Evolutionary conservation across 2,329 filamentous ascomycete species (phyloP).

Genomic region (Bipolaris sorokiniana): DNA sequence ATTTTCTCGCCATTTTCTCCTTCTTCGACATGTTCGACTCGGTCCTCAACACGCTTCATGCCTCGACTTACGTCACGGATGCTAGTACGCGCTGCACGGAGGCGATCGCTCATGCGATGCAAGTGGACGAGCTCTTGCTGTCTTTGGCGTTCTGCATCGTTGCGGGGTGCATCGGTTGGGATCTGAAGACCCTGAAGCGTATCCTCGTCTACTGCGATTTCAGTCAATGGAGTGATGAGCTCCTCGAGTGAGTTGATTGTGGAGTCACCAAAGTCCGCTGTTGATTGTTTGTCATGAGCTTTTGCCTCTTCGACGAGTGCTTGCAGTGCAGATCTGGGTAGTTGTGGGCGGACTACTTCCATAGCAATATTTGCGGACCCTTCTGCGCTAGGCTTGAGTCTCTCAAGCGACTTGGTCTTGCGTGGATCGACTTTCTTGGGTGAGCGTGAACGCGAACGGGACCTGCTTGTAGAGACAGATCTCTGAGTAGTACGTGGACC

Average conservation of each 20-base stretch:
- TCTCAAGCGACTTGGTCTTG: constrained; percentile 19
- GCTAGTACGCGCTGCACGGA: constrained; percentile 50
- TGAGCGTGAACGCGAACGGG: constrained; percentile 24
- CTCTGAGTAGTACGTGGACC: constrained; percentile 34
- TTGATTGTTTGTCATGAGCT: constrained; percentile 22
- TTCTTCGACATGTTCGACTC: constrained; percentile 45
- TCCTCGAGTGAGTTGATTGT: constrained; percentile 57
- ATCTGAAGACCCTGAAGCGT: constrained; percentile 40
- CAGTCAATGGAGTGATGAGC: constrained; percentile 44
- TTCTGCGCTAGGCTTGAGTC: constrained; percentile 4
- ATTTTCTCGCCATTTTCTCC: constrained; percentile 17
- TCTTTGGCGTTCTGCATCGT: constrained; percentile 51
- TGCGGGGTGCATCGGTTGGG: constrained; percentile 39
- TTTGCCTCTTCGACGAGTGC: constrained; percentile 51
- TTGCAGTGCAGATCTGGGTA: constrained; percentile 48
- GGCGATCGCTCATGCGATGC: constrained; percentile 50
- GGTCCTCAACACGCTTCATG: constrained; percentile 51
- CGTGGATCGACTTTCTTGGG: constrained; percentile 25
- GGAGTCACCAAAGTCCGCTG: constrained; percentile 52
- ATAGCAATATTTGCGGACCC: constrained; percentile 2
- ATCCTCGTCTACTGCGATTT: constrained; percentile 42
- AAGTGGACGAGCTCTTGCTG: constrained; percentile 52
- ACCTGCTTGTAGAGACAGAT: constrained; percentile 14
- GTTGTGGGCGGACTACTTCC: constrained; percentile 26
- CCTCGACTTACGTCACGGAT: constrained; percentile 54